Evolutionary conservation across 371 early-diverging fungal species (phyloP), one percentile per base, ranked within the genome.

Genomic region (Haplosporangium sp.): DNA sequence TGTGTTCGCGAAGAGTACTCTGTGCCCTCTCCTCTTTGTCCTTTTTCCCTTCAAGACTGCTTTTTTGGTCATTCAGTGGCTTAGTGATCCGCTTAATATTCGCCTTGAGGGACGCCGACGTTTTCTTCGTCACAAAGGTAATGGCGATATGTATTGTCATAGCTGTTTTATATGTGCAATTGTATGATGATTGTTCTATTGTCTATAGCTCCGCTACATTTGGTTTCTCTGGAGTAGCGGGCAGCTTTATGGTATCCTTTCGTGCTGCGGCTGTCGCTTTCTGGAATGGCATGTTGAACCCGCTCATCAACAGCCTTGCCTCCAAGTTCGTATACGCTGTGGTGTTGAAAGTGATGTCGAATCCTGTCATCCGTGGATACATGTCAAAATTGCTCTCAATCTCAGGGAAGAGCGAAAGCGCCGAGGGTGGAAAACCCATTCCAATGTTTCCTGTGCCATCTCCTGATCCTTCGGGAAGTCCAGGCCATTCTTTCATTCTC

Each of bases 331-430:
- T 91, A 73, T 85, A 85, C 10, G 93, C 96, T 0, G 95, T 93
- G 29, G 98, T 97, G 64, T 90, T 87, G 69, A 97, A 91, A 40
- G 88, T 88, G 66, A 98, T 91, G 63, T 91, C 89, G 68, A 96
- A 94, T 40, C 95, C 96, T 40, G 93, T 93, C 85, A 96, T 87
- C 62, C 89, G 83, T 21, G 98, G 98, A 82, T 92, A 95, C 83
- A 91, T 90, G 65, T 97, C 98, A 83, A 95, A 97, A 64, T 94
- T 93, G 42, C 91, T 91, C 85, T 98, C 99, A 68, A 98, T 94
- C 86, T 98, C 98, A 8, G 97, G 97, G 88, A 97, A 98, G 56
- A 98, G 84, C 36, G 94, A 94, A 42, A 94, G 85, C 10, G 91
- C 94, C 41, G 93, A 91, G 13, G 93, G 86, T 36, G 91, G 92